Percentiles rank a stretch among this genome's conserved stretches.
Conservation (phyloP, 2,329 filamentous ascomycete species). For the Stachybotrys elegans region DNA sequence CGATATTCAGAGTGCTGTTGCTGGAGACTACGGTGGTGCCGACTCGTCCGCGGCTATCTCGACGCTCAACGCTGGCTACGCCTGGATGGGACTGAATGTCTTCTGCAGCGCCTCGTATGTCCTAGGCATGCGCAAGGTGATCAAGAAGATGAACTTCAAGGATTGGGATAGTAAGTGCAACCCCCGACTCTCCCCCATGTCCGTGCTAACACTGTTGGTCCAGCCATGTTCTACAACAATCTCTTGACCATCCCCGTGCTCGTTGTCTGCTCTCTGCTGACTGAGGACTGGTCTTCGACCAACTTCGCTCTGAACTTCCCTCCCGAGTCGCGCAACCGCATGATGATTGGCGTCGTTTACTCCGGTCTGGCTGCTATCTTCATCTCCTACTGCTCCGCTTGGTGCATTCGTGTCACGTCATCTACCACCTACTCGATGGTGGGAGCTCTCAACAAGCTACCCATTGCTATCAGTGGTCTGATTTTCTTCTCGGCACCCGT, state of each 20-base stretch:
- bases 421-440: constrained; percentile 99
- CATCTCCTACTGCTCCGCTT: constrained; percentile 99
- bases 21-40: constrained; percentile 48
- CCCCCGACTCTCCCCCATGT: background rate
- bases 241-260: constrained; percentile 92
- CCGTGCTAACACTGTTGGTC: constrained; percentile 22
- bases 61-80: constrained; percentile 88
- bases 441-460: constrained; percentile 94
- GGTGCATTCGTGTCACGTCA: constrained; percentile 96
- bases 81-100: constrained; percentile 98
- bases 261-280: constrained; percentile 70
- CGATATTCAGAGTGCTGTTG: constrained; percentile 82
- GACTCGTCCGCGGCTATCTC: constrained; percentile 73
- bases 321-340: constrained; percentile 66
- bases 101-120: constrained; percentile 89
- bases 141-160: constrained; percentile 99
- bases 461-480: constrained; percentile 85
- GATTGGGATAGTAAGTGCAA: constrained; percentile 98
- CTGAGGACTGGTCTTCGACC: constrained; percentile 85
- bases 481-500: constrained; percentile 94
- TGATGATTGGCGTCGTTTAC: constrained; percentile 86
- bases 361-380: constrained; percentile 91
- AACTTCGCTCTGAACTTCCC: constrained; percentile 92
- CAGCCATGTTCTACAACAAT: constrained; percentile 99
- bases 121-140: constrained; percentile 92